These are phyloP conservation scores for Cryoendolithus antarcticus DNA, from an alignment of 2,329 filamentous ascomycete species.

Conservation along the genomic window DNA sequence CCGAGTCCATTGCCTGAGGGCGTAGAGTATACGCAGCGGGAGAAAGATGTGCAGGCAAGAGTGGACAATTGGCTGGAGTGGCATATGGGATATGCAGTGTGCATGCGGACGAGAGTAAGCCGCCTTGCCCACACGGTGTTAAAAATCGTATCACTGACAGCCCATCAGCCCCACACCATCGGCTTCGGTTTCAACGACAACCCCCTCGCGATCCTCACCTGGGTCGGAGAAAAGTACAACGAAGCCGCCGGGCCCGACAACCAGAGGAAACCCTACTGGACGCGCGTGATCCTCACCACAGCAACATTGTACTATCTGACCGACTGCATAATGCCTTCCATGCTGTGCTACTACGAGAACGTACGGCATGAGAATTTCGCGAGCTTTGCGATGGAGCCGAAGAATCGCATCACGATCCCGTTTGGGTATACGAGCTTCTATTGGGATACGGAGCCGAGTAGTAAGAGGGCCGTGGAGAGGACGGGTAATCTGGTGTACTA, in stretches of 20 bases:
- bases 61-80: conserved; percentile 26
- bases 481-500: conserved; percentile 28
- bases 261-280: conserved; percentile 21
- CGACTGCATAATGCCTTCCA: conserved; percentile 25
- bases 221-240: conserved; percentile 33
- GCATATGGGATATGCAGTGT: conserved; percentile 31
- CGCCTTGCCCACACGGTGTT: neutral
- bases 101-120: conserved; percentile 26
- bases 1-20: conserved; percentile 25
- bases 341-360: conserved; percentile 29
- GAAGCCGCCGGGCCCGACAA: conserved; percentile 26
- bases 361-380: conserved; percentile 27
- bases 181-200: conserved; percentile 31
- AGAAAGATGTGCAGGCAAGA: conserved; percentile 21
- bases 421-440: conserved; percentile 27
- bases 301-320: conserved; percentile 28
- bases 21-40: conserved; percentile 21
- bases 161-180: conserved; percentile 27
- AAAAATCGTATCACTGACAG: neutral
- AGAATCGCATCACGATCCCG: conserved; percentile 26
- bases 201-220: conserved; percentile 32
- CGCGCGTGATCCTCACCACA: conserved; percentile 20
- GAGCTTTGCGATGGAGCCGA: conserved; percentile 22
- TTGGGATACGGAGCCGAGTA: conserved; percentile 26
- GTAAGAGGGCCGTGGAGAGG: conserved; percentile 21